Evolutionary conservation across 768 basidiomycete species (phyloP), one percentile per base, ranked within the genome.

Genomic region (Mycena alexandri): DNA sequence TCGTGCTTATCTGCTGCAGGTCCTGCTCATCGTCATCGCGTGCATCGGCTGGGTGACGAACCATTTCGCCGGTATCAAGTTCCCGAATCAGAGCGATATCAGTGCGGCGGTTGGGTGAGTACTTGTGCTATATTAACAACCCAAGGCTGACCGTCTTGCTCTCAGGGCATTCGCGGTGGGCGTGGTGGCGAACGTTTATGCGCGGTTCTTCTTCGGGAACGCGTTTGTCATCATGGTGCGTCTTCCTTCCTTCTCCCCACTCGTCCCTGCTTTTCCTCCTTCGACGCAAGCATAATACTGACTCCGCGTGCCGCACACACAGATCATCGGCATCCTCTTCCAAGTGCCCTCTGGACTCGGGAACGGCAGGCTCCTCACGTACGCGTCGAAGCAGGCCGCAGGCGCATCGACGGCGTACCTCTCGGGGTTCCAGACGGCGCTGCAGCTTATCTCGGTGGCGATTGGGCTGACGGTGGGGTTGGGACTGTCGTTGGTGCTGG

Each of bases 291-390:
- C 41, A 33, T 24, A 25, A 38, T 46, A 36, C 51, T 57, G 19
- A 51, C n/a, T 41, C 9, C 11, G 10, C 56, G 11, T 14, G 12
- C 13, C 44, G 38, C 3, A 14, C 14, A 14, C 14, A 55, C 61
- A 83, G 81, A 90, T 93, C 69, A 92, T 91, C 0, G 93, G 91
- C 24, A 92, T 95, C 53, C 82, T 95, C 17, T 92, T 95, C 80
- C 94, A 95, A 79, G 84, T 95, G 1, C 94, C 93, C 0, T 92
- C 91, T 10, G 94, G 93, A 43, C 84, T 95, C 13, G 88, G 90
- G 10, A 92, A 88, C 48, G 93, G 92, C 13, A 94, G 94, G 34
- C 86, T 95, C 9, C 84, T 96, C 68, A 87, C 86, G 67, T 93
- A 90, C 73, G 90, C 87, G 13, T 83, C 84, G 42, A 80, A 86